Evolutionary conservation across 208 protist genomes (phyloP).

Genomic region (Acanthamoeba healyi): DNA sequence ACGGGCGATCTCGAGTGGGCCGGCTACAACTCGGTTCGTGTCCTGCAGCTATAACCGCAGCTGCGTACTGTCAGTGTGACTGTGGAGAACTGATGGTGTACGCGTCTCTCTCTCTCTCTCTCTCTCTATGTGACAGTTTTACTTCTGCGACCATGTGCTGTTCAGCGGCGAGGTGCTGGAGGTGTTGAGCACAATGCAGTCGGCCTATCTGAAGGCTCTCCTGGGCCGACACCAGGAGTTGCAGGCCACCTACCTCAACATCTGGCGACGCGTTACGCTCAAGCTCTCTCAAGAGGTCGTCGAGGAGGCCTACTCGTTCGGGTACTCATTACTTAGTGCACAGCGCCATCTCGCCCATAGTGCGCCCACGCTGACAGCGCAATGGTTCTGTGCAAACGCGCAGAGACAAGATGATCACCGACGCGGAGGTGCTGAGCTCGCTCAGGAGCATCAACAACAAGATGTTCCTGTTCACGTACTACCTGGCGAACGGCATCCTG

Average conservation of each 20-base stretch:
- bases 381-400: too few species aligned
- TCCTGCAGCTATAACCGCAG: too few species aligned
- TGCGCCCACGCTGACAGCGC: too few species aligned
- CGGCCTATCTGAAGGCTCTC: background rate
- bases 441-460: slow-evolving; percentile 34
- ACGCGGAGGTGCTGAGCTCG: background rate
- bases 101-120: too few species aligned
- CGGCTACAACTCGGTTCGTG: slow-evolving; percentile 10
- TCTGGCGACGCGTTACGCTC: background rate
- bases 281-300: background rate
- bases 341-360: too few species aligned
- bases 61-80: too few species aligned
- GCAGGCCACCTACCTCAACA: slow-evolving; percentile 49
- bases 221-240: background rate
- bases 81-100: too few species aligned
- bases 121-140: too few species aligned
- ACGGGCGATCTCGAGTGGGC: slow-evolving; percentile 30
- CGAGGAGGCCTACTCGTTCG: background rate
- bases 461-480: slow-evolving; percentile 57
- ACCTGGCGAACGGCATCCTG: slow-evolving; percentile 59
- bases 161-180: slow-evolving; percentile 25
- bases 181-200: background rate
- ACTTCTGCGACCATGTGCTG: slow-evolving; percentile 15
- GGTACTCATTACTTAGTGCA: background rate
- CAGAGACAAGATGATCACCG: background rate